Evolutionary conservation across 768 basidiomycete species (phyloP), one percentile per base, ranked within the genome.

Genomic region (Suillus discolor): DNA sequence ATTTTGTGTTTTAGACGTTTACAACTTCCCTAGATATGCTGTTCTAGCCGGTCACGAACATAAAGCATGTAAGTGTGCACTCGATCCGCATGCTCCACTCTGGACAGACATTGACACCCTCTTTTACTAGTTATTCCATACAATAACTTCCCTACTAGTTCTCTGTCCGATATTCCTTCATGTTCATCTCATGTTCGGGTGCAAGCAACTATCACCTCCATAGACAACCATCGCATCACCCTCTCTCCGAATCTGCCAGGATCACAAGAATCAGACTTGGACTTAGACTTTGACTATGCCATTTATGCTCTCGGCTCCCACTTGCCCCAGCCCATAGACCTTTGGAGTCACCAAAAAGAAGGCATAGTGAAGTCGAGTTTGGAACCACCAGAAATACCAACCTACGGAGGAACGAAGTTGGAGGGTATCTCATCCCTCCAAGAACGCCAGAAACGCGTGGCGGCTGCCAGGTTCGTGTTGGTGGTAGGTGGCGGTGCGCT

Each of bases 281-380:
- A 74, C 18, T 89, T 85, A 11, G 36, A 36, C 9, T 36, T 11
- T 66, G 86, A 89, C 66, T 89, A 84, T 63, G 79, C 83, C 5
- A 77, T 90, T 18, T 85, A 89, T 59, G 88, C 88, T 0, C 83
- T 89, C 2, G 89, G 89, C 1, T 85, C 86, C 18, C 82, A 82
- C 53, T 76, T 88, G 0, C 87, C 87, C 0, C 69, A 79, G 1
- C 84, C 87, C n/a, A 81, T 88, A 23, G 79, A 88, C 68, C 73
- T 88, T 15, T 89, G 87, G 87, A 79, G 74, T 6, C 67, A 74
- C 31, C 31, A 44, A 25, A 20, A 39, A 42, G 18, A n/a, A n/a
- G n/a, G 34, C 6, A 6, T 3, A 34, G 28, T 20, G 18, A 53
- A 12, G 28, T 11, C 11, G 6, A 16, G 7, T 12, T 25, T n/a